Evolutionary conservation across 106 monocot species (phyloP), one percentile per base, ranked within the genome.

Genomic region (Dioscorea alata): DNA sequence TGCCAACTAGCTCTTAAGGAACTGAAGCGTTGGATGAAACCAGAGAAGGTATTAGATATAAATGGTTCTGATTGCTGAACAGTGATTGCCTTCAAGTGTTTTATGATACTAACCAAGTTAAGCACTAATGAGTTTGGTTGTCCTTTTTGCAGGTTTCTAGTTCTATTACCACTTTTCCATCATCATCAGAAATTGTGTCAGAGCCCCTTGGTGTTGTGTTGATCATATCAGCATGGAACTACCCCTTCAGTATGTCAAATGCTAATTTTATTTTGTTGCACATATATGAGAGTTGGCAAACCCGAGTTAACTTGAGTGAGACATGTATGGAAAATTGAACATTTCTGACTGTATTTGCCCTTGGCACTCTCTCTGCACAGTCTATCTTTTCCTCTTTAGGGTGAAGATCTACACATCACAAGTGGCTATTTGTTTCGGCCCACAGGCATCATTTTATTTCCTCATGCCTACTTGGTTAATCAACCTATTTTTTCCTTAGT

Each of bases 211-310:
- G 95, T 52, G 86, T 91, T 67, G 83, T 91, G 76, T 64, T 95
- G 66, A 50, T 95, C 69, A 95, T 95, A 53, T 95, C 95, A 48
- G 88, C 95, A 57, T 95, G 95, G 95, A 95, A 95, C 65, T 95
- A 80, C 57, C 95, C 95, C 33, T 88, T 95, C 48, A 58, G 95
- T 95, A 81, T 66, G 87, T 87, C 33, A 20, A 18, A 50, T 59
- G 31, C 17, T 48, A 48, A 14, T 15, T 49, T 50, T 50, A 50
- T 51, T 23, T 22, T 51, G 13, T 42, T 42, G 42, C 42, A 42
- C 42, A 42, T 42, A 42, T 42, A 5, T 42, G 42, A 8, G 42
- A 42, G 42, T 0, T 42, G 10, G 42, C 10, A 42, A 34, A 42
- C 6, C 10, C 0, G 6, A 10, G 10, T 42, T 42, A 8, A 42